Evolutionary conservation across 2,329 filamentous ascomycete species (phyloP).

Genomic region (Alternaria atra): DNA sequence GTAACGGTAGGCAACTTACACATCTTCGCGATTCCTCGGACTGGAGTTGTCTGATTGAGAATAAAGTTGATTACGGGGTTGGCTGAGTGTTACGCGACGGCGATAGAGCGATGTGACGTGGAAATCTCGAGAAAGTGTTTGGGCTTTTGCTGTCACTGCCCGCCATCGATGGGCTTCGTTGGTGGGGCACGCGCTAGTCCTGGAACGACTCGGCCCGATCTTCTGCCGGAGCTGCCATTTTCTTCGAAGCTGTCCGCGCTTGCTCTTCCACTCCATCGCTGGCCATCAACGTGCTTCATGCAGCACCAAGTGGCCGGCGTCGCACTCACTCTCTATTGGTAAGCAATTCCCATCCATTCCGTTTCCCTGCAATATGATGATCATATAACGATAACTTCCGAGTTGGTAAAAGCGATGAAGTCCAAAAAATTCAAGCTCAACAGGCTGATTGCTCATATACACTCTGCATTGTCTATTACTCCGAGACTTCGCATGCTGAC

Average conservation of each 20-base stretch:
- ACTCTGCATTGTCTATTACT: constrained; percentile 7
- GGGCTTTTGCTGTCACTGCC: constrained; percentile 34
- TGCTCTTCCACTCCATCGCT: constrained; percentile 20
- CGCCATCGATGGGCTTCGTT: constrained; percentile 30
- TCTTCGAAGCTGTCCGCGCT: constrained; percentile 18
- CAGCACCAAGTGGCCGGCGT: neutral
- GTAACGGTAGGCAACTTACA: constrained; percentile 18
- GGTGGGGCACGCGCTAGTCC: constrained; percentile 37
- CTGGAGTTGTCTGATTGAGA: neutral
- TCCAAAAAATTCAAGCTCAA: constrained; percentile 62
- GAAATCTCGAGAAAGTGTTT: constrained; percentile 26
- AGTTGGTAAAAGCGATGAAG: constrained; percentile 48
- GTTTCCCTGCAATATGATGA: constrained; percentile 41
- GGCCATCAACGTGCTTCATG: constrained; percentile 8
- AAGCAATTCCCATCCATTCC: constrained; percentile 18
- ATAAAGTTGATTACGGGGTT: neutral
- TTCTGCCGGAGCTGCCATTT: constrained; percentile 29
- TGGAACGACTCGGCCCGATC: constrained; percentile 26
- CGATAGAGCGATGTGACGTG: constrained; percentile 12
- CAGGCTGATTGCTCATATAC: constrained; percentile 56
- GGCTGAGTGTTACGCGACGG: constrained; percentile 16
- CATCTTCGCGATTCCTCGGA: constrained; percentile 17
- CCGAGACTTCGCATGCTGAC: constrained; percentile 23
- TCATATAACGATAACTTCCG: constrained; percentile 46
- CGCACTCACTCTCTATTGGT: constrained; percentile 14